A percentile compares a stretch with the other conserved stretches of the same genome.
Conservation (phyloP, 805 yeast genomes). For the Yarrowia divulgata region DNA sequence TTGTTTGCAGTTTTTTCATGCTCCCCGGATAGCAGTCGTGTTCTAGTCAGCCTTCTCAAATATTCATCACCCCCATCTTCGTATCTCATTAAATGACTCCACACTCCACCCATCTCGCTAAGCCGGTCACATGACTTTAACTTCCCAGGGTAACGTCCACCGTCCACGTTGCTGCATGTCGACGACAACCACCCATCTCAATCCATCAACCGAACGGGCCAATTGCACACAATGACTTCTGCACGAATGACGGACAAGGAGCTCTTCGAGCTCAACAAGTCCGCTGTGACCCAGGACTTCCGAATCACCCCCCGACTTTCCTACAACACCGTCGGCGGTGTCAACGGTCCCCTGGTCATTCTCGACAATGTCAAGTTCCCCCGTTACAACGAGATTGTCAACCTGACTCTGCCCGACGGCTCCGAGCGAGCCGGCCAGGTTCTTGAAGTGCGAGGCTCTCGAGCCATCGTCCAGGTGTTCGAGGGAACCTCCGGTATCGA, state of each 20-base stretch:
- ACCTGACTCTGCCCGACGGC: constrained; percentile 96
- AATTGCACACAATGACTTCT: constrained; percentile 36
- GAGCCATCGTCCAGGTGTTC: constrained; percentile 98
- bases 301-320: constrained; percentile 87
- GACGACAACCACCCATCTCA: constrained; percentile 28
- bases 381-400: constrained; percentile 94
- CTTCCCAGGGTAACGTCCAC: constrained; percentile 37
- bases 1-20: no score
- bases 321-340: constrained; percentile 97
- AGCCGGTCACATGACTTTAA: constrained; percentile 15
- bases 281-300: constrained; percentile 91
- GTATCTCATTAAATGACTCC: no score
- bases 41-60: no score
- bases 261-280: constrained; percentile 74
- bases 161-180: constrained; percentile 39
- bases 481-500: constrained; percentile 99
- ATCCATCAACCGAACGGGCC: constrained; percentile 24
- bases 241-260: constrained; percentile 39
- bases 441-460: constrained; percentile 93
- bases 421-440: constrained; percentile 96
- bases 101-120: background rate
- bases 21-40: no score
- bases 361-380: constrained; percentile 86
- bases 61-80: background rate
- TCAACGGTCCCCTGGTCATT: constrained; percentile 97